Conservation (phyloP, 2,329 filamentous ascomycete species). For the Pseudohalonectria lignicola region DNA sequence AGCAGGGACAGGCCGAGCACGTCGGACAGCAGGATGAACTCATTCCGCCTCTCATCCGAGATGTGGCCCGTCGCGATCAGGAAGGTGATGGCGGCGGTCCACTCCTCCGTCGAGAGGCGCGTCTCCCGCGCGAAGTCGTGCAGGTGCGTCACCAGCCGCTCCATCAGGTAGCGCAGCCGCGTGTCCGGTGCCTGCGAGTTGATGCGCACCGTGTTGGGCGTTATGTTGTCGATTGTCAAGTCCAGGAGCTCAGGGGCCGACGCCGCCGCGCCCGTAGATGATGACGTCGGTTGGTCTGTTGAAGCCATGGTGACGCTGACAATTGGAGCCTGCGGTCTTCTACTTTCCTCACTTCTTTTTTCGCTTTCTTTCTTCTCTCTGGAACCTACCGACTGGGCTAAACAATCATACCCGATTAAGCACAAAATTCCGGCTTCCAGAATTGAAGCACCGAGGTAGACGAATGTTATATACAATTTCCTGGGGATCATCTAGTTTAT, state of each 20-base stretch:
- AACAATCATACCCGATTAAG: background rate
- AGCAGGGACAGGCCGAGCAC: slow-evolving; percentile 69
- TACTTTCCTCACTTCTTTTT: background rate
- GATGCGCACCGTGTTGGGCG: slow-evolving; percentile 62
- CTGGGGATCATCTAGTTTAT: background rate
- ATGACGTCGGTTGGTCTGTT: no score
- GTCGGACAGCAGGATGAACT: slow-evolving; percentile 77
- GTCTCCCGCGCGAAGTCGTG: slow-evolving; percentile 79
- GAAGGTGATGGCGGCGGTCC: slow-evolving; percentile 65
- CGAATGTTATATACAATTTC: background rate
- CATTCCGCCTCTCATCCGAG: slow-evolving; percentile 62
- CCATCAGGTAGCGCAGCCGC: slow-evolving; percentile 61
- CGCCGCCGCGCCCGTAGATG: background rate
- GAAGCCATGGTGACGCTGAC: no score
- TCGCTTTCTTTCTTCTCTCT: background rate
- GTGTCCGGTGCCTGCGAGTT: slow-evolving; percentile 58
- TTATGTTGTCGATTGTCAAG: slow-evolving; percentile 71
- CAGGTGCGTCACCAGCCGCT: slow-evolving; percentile 63
- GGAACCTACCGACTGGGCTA: background rate
- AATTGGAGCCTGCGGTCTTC: background rate
- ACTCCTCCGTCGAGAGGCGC: slow-evolving; percentile 63
- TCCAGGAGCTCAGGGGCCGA: slow-evolving; percentile 27
- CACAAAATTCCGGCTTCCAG: background rate
- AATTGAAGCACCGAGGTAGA: background rate
- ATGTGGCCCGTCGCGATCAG: slow-evolving; percentile 64